Evolutionary conservation across 306 rosid species (phyloP).

Genomic region (Albizia julibrissin): DNA sequence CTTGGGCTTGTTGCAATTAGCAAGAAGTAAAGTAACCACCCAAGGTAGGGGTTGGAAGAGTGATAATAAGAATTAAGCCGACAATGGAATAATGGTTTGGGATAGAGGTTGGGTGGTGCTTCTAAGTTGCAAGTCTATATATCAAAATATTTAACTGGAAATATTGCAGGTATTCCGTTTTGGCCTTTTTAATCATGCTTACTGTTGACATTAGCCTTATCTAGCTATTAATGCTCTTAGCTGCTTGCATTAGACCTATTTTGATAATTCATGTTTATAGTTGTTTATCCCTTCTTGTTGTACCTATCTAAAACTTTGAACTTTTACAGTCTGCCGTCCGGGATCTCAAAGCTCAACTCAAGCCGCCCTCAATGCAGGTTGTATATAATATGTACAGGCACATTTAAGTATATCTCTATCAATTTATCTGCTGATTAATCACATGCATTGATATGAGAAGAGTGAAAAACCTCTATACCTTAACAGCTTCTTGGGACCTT

Average conservation of each 20-base stretch:
- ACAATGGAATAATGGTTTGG: no score
- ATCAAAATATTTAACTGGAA: no score
- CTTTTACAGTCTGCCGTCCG: constrained; percentile 78
- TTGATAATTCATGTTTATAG: constrained; percentile 8
- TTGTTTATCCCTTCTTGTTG: background rate
- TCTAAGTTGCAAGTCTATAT: no score
- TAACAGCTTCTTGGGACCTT: constrained; percentile 13
- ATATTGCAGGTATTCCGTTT: no score
- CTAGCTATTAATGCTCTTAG: background rate
- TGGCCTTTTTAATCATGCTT: no score
- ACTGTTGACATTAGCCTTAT: constrained; percentile 1
- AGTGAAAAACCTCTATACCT: background rate
- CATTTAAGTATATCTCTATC: background rate
- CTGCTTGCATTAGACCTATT: constrained; percentile 14
- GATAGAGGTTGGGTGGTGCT: no score
- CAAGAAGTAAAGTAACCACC: no score
- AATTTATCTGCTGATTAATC: background rate
- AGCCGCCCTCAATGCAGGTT: constrained; percentile 96
- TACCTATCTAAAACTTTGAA: constrained; percentile 20
- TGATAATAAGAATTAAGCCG: no score
- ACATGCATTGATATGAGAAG: constrained; percentile 14
- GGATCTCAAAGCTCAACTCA: constrained; percentile 83
- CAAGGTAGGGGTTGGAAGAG: no score
- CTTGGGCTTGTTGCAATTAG: no score
- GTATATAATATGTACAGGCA: background rate